Evolutionary conservation across 2,329 filamentous ascomycete genomes (phyloP).

Genomic region (Amesomyces nigricolor): DNA sequence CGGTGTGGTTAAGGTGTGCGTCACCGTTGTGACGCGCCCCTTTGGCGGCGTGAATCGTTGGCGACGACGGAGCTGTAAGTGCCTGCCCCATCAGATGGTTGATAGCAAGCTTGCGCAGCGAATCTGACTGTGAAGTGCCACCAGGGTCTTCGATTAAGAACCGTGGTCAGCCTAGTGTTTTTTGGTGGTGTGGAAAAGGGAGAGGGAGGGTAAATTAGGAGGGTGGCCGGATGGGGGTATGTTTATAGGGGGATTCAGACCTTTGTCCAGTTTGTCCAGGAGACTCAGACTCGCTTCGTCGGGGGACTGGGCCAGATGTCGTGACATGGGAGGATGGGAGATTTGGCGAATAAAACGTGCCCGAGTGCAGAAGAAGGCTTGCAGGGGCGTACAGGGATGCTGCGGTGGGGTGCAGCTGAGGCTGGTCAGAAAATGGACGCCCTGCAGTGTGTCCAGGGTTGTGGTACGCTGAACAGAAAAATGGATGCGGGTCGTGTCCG

Average conservation of each 20-base stretch:
- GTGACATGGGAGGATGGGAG: conserved; percentile 22
- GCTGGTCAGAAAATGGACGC: conserved; percentile 10
- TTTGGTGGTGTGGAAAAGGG: conserved; percentile 4
- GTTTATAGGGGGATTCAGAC: conserved; percentile 7
- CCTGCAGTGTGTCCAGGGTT: neutral
- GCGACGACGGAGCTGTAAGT: conserved; percentile 26
- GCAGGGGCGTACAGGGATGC: conserved; percentile 9
- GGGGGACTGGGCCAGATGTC: conserved; percentile 13
- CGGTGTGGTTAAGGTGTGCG: neutral
- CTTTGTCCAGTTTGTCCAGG: conserved; percentile 17
- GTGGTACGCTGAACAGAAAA: neutral
- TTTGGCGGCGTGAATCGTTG: conserved; percentile 20
- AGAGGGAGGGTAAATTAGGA: neutral
- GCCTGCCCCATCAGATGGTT: conserved; percentile 32
- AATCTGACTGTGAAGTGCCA: conserved; percentile 20
- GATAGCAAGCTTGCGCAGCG: conserved; percentile 29
- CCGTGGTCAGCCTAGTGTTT: conserved; percentile 22
- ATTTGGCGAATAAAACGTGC: conserved; percentile 12
- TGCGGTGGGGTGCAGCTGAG: conserved; percentile 8
- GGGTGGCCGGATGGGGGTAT: neutral
- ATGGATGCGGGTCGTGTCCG: neutral
- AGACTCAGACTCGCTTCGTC: conserved; percentile 14
- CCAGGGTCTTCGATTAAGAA: conserved; percentile 16
- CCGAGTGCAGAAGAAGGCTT: conserved; percentile 1
- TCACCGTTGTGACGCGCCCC: conserved; percentile 11